Base-by-base conservation (phyloP, 2,329 filamentous ascomycete species). In the Zymoseptoria crescenta region DNA sequence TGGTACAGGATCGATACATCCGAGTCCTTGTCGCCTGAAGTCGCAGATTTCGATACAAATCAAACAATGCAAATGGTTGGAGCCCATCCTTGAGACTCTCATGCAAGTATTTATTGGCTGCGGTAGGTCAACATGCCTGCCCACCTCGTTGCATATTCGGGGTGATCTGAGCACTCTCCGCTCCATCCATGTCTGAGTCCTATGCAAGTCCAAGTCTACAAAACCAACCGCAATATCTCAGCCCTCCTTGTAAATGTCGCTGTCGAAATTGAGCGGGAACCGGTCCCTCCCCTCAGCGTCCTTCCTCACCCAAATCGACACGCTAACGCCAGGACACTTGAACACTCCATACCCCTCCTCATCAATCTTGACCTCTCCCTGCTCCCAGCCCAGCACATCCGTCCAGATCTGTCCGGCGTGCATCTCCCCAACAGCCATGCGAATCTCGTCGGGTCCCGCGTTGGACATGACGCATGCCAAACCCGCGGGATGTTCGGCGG, bases 261-360 rank as follows among this genome's bases (percentile, higher is more conserved):
- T 56, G 50, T 69, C 66, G 35, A 71, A 69, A 7, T 70, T 59
- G 10, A 69, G 62, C 13, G 69, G 69, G 58, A 84, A 79, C 55
- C 66, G 67, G 7, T 79, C 76, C 64, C 81, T 78, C 0, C 82
- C 82, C 55, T 80, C 74, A 0, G 83, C 84, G 59, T 77, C 76
- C 53, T 75, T 76, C 62, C 82, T 80, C 0, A 85, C 83, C 83
- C 83, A 88, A 13, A 88, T 79, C 50, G 81, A 79, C 3, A 87
- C 78, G 67, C 82, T 84, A 29, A 78, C 75, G 6, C 76, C 76
- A 8, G 75, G 74, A 52, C 82, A 83, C 1, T 76, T 77, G 65
- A 88, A 88, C 13, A 75, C 59, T 0, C 81, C 86, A 69, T 77
- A 86, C 0, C 86, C 86, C 49, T 81, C 77, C 0, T 75, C 71